phyloP scores from a whole-genome alignment of 176 grass and related monocot genomes.

The Oropetium thomaeum region DNA sequence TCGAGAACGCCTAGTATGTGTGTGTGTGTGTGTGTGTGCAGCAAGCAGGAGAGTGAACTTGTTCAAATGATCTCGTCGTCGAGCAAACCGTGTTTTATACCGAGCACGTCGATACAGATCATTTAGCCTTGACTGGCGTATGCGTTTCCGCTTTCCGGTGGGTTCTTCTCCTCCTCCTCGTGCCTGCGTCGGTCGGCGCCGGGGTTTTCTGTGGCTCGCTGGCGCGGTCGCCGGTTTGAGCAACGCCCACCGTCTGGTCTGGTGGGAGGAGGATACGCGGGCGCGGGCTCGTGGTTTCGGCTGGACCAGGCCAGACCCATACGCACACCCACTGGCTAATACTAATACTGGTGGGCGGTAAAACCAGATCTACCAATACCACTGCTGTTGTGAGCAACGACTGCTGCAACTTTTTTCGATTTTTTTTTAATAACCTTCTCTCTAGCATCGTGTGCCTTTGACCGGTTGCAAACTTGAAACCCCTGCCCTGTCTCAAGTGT shows the following conservation, averaged over 20 bases:
- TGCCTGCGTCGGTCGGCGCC: neutral
- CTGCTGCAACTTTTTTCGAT: neutral
- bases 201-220: neutral
- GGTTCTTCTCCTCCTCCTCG: neutral
- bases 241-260: neutral
- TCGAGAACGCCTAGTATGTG: no score
- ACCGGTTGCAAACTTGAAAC: no score
- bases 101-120: no score
- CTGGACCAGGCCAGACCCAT: neutral
- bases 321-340: neutral
- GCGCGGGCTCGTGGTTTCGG: neutral
- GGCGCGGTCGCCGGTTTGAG: neutral
- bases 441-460: neutral
- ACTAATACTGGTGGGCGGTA: neutral
- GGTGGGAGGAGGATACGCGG: neutral
- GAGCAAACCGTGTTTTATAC: no score
- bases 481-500: no score
- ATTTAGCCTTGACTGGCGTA: neutral
- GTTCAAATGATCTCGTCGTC: no score
- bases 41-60: no score
- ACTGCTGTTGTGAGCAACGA: neutral
- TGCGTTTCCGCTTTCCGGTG: neutral
- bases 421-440: neutral
- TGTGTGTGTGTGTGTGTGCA: no score
- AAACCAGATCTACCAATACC: neutral